Percentiles rank a stretch among this genome's conserved stretches.
Conservation (phyloP, 2,329 filamentous ascomycete species). For the Pseudogymnoascus sp. region DNA sequence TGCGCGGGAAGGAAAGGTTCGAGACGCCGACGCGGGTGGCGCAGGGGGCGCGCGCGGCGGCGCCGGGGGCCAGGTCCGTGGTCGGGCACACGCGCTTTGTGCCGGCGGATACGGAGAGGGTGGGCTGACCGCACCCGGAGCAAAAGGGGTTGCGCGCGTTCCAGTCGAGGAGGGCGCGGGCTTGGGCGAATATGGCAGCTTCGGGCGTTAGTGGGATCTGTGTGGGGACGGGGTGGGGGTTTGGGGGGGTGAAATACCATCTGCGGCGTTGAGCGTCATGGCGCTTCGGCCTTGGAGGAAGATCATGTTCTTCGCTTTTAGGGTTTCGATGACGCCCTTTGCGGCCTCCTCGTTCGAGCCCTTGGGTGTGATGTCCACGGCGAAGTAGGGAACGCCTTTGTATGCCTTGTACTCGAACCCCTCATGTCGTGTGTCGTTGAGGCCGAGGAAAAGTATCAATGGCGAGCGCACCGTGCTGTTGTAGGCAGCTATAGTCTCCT, state of each 20-base stretch:
- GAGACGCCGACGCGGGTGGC: slow-evolving; percentile 76
- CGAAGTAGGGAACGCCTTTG: slow-evolving; percentile 76
- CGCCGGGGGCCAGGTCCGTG: slow-evolving; percentile 45
- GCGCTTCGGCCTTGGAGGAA: slow-evolving; percentile 59
- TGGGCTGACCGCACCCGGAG: slow-evolving; percentile 75
- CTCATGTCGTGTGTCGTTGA: slow-evolving; percentile 54
- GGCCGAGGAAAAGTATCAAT: slow-evolving; percentile 73
- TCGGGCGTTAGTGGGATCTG: background rate
- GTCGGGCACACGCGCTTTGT: slow-evolving; percentile 75
- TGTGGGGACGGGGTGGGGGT: background rate
- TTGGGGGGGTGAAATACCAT: slow-evolving; percentile 31
- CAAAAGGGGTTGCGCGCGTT: slow-evolving; percentile 90
- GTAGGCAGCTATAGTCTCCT: slow-evolving; percentile 62
- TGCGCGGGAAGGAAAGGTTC: slow-evolving; percentile 86
- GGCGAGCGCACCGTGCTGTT: slow-evolving; percentile 56
- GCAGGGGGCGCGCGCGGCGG: slow-evolving; percentile 57
- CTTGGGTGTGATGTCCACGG: slow-evolving; percentile 74
- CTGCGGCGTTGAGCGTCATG: slow-evolving; percentile 37
- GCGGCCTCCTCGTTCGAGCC: slow-evolving; percentile 54
- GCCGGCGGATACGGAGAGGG: slow-evolving; percentile 68
- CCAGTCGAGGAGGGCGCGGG: slow-evolving; percentile 85
- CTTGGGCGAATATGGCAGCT: slow-evolving; percentile 89
- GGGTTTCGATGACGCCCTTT: slow-evolving; percentile 47
- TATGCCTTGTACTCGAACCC: slow-evolving; percentile 56
- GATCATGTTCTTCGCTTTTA: slow-evolving; percentile 52